phyloP scores from a whole-genome alignment of 495 filamentous ascomycete species.

The Talaromyces proteolyticus region DNA sequence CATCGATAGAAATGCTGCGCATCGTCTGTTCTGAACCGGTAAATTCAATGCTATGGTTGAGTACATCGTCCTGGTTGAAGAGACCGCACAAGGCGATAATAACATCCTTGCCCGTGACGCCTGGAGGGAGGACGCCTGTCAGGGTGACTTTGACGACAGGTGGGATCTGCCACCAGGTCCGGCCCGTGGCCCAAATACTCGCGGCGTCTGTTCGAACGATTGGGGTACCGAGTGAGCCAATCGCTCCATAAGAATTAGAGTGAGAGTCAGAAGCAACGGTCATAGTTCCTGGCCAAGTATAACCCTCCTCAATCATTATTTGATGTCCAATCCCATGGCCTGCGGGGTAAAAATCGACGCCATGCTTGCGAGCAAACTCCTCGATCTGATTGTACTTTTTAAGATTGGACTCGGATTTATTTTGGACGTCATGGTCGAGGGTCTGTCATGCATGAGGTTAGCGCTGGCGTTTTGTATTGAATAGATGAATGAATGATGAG shows the following conservation, averaged over 20 bases:
- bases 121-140: slow-evolving; percentile 64
- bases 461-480: too few relatives aligned
- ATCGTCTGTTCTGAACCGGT: slow-evolving; percentile 75
- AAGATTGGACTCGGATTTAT: slow-evolving; percentile 75
- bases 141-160: slow-evolving; percentile 77
- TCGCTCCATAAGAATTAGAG: slow-evolving; percentile 86
- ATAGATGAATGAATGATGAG: too few relatives aligned
- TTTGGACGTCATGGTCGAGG: slow-evolving; percentile 91
- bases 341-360: slow-evolving; percentile 78
- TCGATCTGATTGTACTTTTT: slow-evolving; percentile 85
- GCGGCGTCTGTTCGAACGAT: slow-evolving; percentile 86
- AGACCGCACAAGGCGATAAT: slow-evolving; percentile 86
- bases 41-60: slow-evolving; percentile 93
- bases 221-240: slow-evolving; percentile 71
- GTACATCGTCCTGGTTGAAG: slow-evolving; percentile 83
- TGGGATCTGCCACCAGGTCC: slow-evolving; percentile 88
- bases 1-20: slow-evolving; percentile 66
- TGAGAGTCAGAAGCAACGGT: slow-evolving; percentile 80
- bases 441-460: too few relatives aligned
- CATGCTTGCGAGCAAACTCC: slow-evolving; percentile 75
- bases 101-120: slow-evolving; percentile 93
- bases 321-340: slow-evolving; percentile 85
- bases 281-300: slow-evolving; percentile 78
- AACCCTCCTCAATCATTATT: slow-evolving; percentile 83
- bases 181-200: slow-evolving; percentile 77